Evolutionary conservation across 1,139 yeast species (phyloP), one percentile per base, ranked within the genome.

Genomic region (Suhomyces bokatorum): DNA sequence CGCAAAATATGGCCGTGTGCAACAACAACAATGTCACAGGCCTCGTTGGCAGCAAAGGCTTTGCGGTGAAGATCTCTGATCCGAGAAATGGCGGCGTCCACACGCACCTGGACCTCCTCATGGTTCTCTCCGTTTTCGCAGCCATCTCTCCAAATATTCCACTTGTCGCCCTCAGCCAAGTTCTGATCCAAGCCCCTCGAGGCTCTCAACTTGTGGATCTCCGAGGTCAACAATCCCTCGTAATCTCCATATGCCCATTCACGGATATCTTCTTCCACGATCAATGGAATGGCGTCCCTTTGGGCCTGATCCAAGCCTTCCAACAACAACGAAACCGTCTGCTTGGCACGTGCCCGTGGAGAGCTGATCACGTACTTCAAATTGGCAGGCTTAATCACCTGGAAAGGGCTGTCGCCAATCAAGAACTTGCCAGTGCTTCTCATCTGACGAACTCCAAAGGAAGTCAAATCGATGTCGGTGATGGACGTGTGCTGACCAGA

Each of bases 231-330:
- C 56, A 84, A 66, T 5, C 98, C 98, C 69, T 91, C 98, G 63
- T 91, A 91, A 57, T 87, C 95, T 54, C 98, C 98, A 59, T 91
- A 91, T 55, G 88, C 95, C 97, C 98, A 91, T 67, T 91, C 98
- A 52, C 95, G 77, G 41, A 89, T 67, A 56, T 85, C 85, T 40
- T 86, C 81, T 51, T 86, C 91, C 15, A 79, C 79, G 37, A 69
- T 64, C 33, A 78, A 58, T 3, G 73, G 68, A 43, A 83, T 72
- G 14, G 67, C 58, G 15, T 73, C 62, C 50, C 67, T 70, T 33
- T 73, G 67, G 35, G 71, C 75, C n/a, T 72, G 78, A 37, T 77
- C 71, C 43, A 87, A 62, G 14, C 64, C 55, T 48, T 73, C 77
- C 36, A 82, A 63, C 29, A 86, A 66, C 47, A 84, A 66, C 16